Evolutionary conservation across 1,139 yeast species (phyloP), one percentile per base, ranked within the genome.

Genomic region (Lodderomyces orthopsilosis): DNA sequence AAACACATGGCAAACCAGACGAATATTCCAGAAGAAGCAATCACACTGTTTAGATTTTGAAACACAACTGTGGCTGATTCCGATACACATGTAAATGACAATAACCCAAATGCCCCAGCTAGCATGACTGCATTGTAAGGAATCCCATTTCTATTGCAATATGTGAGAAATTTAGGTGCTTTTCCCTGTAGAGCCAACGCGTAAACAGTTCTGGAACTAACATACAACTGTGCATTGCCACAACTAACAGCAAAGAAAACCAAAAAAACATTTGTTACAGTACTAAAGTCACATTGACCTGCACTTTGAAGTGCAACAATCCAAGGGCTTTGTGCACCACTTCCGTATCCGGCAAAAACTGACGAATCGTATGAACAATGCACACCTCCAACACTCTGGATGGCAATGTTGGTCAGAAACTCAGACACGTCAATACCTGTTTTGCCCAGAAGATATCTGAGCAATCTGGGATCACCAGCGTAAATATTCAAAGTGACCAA

Each of bases 1-100:
- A 86, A 61, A 52, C 89, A 82, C 85, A 88, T 84, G 4, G 91
- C 87, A 45, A 83, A 78, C 95, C 95, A 88, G 41, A 84, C 86
- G 27, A 87, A 61, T 43, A 86, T 74, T 1, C 89, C 88, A 0
- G 91, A 76, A 1, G 89, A 77, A 0, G 90, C 80, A 46, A 84
- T 80, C 32, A 85, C 68, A 51, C 79, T 75, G 8, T 85, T 75
- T 46, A 86, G 66, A 56, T 82, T 75, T 51, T 79, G 83, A 52
- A 86, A 85, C 2, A 84, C 85, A n/a, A 68, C 64, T 8, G 85
- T 77, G 0, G 89, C 83, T 35, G 74, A 63, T 49, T 77, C 73
- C 27, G 78, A 73, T 6, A 83, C 78, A 34, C 87, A 75, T 14
- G 85, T 60, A 55, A 70, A 84, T 0, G 89, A 75, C 38, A 85